Conservation (phyloP, 2,329 filamentous ascomycete species). For the Botryotinia convoluta region DNA sequence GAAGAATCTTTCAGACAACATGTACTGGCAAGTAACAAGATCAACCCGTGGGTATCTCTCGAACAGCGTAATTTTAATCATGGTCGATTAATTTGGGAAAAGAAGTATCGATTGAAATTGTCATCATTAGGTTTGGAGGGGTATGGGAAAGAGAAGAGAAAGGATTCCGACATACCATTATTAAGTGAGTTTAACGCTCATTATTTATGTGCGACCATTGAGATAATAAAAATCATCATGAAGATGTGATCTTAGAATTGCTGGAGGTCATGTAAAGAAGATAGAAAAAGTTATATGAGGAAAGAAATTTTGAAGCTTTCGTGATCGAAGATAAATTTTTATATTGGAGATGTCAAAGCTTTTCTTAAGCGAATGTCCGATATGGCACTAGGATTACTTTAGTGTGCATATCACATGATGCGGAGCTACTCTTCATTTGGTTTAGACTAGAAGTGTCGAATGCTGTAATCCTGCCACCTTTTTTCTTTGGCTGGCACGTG, state of each 20-base stretch:
- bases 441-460: background rate
- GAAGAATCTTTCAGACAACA: slow-evolving; percentile 62
- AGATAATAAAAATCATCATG: background rate
- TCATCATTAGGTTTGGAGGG: slow-evolving; percentile 58
- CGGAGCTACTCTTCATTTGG: background rate
- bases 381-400: slow-evolving; percentile 7
- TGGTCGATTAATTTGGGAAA: slow-evolving; percentile 86
- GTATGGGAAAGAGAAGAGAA: slow-evolving; percentile 11
- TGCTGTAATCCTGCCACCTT: background rate
- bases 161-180: slow-evolving; percentile 24
- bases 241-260: background rate
- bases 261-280: background rate
- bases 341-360: slow-evolving; percentile 14
- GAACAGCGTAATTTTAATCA: slow-evolving; percentile 71
- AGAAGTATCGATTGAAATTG: slow-evolving; percentile 63
- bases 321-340: slow-evolving; percentile 11
- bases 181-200: background rate
- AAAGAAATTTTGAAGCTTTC: background rate
- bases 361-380: slow-evolving; percentile 10
- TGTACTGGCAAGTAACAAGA: slow-evolving; percentile 93
- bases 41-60: slow-evolving; percentile 56
- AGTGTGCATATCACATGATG: background rate
- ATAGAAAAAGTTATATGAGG: background rate
- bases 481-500: background rate
- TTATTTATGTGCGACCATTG: background rate